Evolutionary conservation across 2,329 filamentous ascomycete genomes (phyloP), one percentile per base, ranked within the genome.

Genomic region (Talaromyces sp.): DNA sequence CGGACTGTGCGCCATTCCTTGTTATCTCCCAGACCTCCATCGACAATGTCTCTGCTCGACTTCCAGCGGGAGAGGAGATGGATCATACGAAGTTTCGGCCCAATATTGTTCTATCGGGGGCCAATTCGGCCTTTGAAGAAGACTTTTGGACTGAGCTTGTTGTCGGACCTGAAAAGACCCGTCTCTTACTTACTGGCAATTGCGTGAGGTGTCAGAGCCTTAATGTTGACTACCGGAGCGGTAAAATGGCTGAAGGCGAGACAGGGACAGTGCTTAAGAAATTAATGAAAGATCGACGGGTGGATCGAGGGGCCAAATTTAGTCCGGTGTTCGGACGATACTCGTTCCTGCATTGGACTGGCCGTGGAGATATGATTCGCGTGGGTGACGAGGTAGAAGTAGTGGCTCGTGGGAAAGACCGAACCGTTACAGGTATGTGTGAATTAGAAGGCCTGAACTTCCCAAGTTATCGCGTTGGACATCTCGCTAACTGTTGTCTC

Each of bases 261-360:
- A 69, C 75, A 32, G 86, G 84, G n/a, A 76, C 73, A 35, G 79
- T 89, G 14, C 74, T 90, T 57, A 90, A 90, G 76, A 84, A 85
- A 63, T 72, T 92, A 63, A 85, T 86, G 80, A 81, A 78, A 47
- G 86, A 91, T 70, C 79, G 89, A 17, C 80, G 88, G 51, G 86
- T 91, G 6, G 88, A 92, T 65, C 58, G 68, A n/a, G 88, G 88
- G 0, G 76, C 76, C 30, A 88, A 84, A 66, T 90, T 83, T 68
- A 82, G 80, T 54, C 87, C 88, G 11, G 78, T 89, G 8, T 91
- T 91, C 77, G 88, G 88, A 9, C 78, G 87, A 40, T 91, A 91
- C 71, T 86, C 80, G 0, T 90, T 90, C 66, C 70, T 88, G 37
- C 71, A 70, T 20, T 62, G 60, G 16, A 65, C 61, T 17, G 70